Base-by-base conservation (phyloP, 2,329 filamentous ascomycete genomes). In the Stromatinia cepivora region DNA sequence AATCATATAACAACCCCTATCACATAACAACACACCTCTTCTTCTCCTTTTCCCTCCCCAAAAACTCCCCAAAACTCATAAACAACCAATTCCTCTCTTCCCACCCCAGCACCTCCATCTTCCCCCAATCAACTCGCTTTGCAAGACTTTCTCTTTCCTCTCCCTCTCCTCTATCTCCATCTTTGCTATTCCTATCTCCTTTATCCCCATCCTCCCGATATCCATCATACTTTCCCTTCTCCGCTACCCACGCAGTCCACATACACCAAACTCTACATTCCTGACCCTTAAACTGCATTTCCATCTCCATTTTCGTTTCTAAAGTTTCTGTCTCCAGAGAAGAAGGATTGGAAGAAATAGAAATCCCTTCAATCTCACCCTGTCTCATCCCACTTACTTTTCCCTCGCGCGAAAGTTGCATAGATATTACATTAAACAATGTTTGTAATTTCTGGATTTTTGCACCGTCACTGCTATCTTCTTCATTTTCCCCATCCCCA, bases 261-360 rank as follows among this genome's bases (percentile, higher is more conserved):
- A 61, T 3, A 61, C 57, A 31, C 57, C 57, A 61, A 11, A 61
- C 57, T 28, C 17, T 61, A 8, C 39, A 61, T 31, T 46, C 45
- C 4, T 13, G 56, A 11, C 39, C 57, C 15, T 22, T 20, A 45
- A 46, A 34, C 3, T 28, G 15, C 17, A 31, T 45, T 45, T 6
- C 39, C 10, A 42, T 15, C 36, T 39, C 11, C 36, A 4, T 42
- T 5, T 6, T 11, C 36, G 3, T 39, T 39, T 13, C 39, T 9
- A 42, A 4, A 42, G 13, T 42, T 6, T 15, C 39, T 15, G 4
- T 42, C 39, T 42, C 13, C 2, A 42, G 0, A 42, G 39, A 13
- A 13, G 25, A 46, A 20, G 2, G 2, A 8, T n/a, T 22, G 11
- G 10, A 3, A 17, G 53, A 15, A 10, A 2, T 8, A n/a, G 54